Conservation (phyloP, 2,329 filamentous ascomycete genomes). For the Bipolaris bicolor region DNA sequence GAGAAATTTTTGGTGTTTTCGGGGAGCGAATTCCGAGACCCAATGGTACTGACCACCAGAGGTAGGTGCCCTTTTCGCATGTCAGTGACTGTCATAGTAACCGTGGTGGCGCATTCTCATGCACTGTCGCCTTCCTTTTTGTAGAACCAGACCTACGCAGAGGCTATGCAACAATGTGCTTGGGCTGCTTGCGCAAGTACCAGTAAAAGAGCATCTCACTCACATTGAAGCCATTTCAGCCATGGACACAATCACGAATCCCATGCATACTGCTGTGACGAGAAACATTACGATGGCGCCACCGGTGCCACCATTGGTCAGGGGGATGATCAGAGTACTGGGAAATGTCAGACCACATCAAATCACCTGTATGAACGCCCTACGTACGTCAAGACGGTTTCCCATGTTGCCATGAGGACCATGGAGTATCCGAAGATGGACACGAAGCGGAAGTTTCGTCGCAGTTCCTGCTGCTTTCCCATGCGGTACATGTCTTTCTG, state of each 20-base stretch:
- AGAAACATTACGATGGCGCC: constrained; percentile 36
- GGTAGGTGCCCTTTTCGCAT: constrained; percentile 29
- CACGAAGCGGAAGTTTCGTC: constrained; percentile 35
- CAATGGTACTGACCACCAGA: constrained; percentile 41
- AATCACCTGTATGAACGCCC: too few relatives aligned
- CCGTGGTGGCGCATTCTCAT: not conserved
- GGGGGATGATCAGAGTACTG: constrained; percentile 26
- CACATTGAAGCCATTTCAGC: constrained; percentile 35
- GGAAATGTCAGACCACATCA: not conserved
- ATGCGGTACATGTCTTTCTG: constrained; percentile 38
- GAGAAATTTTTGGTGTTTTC: constrained; percentile 31
- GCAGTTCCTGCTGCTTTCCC: constrained; percentile 37
- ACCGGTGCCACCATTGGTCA: constrained; percentile 37
- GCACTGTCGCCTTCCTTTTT: not conserved
- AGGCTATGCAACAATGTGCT: too few relatives aligned
- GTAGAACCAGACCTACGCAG: too few relatives aligned
- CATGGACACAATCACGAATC: constrained; percentile 33
- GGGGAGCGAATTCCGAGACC: constrained; percentile 37
- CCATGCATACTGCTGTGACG: constrained; percentile 29
- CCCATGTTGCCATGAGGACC: constrained; percentile 40
- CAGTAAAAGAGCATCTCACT: constrained; percentile 1
- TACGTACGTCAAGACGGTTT: constrained; percentile 26
- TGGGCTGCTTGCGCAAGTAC: too few relatives aligned
- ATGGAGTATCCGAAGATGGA: constrained; percentile 37
- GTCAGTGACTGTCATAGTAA: constrained; percentile 4